Evolutionary conservation across 2,329 filamentous ascomycete species (phyloP), one percentile per base, ranked within the genome.

Genomic region (Acrodontium crateriforme): DNA sequence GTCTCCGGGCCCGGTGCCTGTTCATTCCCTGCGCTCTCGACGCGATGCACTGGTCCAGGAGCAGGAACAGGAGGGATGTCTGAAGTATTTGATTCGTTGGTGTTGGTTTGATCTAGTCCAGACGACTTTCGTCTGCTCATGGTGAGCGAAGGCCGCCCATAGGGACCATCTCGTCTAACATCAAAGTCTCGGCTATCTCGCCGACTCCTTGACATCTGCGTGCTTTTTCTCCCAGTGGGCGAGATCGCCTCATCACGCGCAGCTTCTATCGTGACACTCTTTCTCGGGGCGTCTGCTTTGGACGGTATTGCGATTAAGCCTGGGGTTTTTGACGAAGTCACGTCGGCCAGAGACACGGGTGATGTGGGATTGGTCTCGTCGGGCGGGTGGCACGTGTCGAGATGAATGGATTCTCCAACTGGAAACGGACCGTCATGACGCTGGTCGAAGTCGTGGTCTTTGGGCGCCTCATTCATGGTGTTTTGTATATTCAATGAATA

Each of bases 401-500:
- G n/a, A n/a, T n/a, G n/a, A n/a, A n/a, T n/a, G n/a, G n/a, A n/a
- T n/a, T n/a, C n/a, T n/a, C n/a, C 20, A 22, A 22, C 20, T 8
- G n/a, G 20, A 32, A 45, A 41, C 2, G 48, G 46, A 6, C 47
- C 47, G 30, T 50, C 45, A 27, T 47, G 42, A 7, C 48, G 42
- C 29, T 48, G 46, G 33, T 52, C 46, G 37, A 52, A 50, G 38
- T 50, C 43, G 35, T 50, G 46, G 10, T 42, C 18, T n/a, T 39
- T 32, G 9, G 39, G 34, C 15, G 40, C 37, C 27, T 44, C 41
- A 23, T 39, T 32, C 36, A 45, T 41, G 29, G 12, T 39, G 30
- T 15, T 28, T 22, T 34, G 15, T 13, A n/a, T n/a, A n/a, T n/a
- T n/a, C n/a, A n/a, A n/a, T n/a, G n/a, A n/a, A n/a, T n/a, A n/a